Evolutionary conservation across 345 rosid genomes (phyloP), one percentile per base, ranked within the genome.

Genomic region (Syzygium grande): DNA sequence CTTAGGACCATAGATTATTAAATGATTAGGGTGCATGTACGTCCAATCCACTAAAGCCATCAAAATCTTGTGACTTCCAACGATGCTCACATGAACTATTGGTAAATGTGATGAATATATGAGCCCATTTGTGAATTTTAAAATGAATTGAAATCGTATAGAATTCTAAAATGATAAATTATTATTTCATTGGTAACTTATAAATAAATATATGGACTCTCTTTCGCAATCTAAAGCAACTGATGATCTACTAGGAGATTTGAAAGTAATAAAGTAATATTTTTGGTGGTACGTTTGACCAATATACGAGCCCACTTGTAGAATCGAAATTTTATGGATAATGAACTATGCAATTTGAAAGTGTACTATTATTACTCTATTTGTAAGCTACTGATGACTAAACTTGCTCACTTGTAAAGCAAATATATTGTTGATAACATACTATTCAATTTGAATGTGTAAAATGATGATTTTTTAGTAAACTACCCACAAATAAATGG

Each of bases 221-320:
- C 23, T 58, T 58, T 23, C 46, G 63, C 63, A 58, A 58, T 1
- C 63, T 23, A 58, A 58, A 58, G 63, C 63, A 58, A 10, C 23
- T 58, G 63, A 58, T 58, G 10, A 58, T 58, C 63, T 58, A 58
- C 29, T 1, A 2, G 11, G 14, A 9, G n/a, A 58, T 23, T 58
- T 58, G 63, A 10, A 58, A 58, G 25, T 58, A 58, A 58, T 58
- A 23, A 58, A 12, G 29, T 58, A 58, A 58, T 58, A 22, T 22
- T 58, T 56, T 58, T 0, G 14, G 6, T 2, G 6, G n/a, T 23
- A 23, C 13, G n/a, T 56, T 27, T 1, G 6, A 56, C 61, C 13
- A 56, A 23, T 58, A 58, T 23, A 23, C 14, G 25, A 23, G 14
- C 63, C 29, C 29, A 58, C 63, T 58, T 3, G 29, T 58, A 58